These are phyloP conservation scores for Rossbeevera mucosa DNA, from an alignment of 768 basidiomycete species.

Conservation along the genomic window DNA sequence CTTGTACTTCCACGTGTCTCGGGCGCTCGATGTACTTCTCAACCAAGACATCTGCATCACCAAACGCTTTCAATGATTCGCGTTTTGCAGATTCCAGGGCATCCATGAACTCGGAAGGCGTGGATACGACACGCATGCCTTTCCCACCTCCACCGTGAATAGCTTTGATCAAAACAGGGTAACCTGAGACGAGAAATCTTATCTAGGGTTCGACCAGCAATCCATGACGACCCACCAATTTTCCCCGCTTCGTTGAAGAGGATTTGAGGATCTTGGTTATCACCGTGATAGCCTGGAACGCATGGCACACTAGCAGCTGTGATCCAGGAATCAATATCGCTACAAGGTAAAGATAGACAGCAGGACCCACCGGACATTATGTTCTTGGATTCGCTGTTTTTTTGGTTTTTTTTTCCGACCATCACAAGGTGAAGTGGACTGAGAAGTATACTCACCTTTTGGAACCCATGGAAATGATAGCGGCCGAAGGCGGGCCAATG, in stretches of 20 bases:
- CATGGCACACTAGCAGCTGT: constrained; percentile 86
- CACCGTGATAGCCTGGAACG: constrained; percentile 90
- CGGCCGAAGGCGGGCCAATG: constrained; percentile 84
- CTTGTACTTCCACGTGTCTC: constrained; percentile 91
- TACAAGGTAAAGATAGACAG: background rate
- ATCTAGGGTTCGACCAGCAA: background rate
- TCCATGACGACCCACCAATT: constrained; percentile 47
- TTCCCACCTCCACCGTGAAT: constrained; percentile 94
- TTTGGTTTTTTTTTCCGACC: background rate
- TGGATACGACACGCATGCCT: constrained; percentile 82
- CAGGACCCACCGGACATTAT: constrained; percentile 71
- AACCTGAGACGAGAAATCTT: constrained; percentile 42
- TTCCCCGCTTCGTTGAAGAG: constrained; percentile 64
- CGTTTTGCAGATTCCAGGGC: constrained; percentile 83
- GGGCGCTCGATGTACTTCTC: constrained; percentile 88
- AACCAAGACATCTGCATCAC: constrained; percentile 79
- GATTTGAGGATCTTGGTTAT: constrained; percentile 69
- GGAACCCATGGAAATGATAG: constrained; percentile 92
- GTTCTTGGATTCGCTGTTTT: constrained; percentile 83
- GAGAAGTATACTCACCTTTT: constrained; percentile 59
- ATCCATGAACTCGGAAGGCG: constrained; percentile 67
- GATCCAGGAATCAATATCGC: constrained; percentile 9
- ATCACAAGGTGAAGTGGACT: background rate
- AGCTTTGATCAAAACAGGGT: constrained; percentile 94
- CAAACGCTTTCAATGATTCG: constrained; percentile 84